phyloP scores from a whole-genome alignment of 148 eudicot species.

The Rhododendron simsii region DNA sequence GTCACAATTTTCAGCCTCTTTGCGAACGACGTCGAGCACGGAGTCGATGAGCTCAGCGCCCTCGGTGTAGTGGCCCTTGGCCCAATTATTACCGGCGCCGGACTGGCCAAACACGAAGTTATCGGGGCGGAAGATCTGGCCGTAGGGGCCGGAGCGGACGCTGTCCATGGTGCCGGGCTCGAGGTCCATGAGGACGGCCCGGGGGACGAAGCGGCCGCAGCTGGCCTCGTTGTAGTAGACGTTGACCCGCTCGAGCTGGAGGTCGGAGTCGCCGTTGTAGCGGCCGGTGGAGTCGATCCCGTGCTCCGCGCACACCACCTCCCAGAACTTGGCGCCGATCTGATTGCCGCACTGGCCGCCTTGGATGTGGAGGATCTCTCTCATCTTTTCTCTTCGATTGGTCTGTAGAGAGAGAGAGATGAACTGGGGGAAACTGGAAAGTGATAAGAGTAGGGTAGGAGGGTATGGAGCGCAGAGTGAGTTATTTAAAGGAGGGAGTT shows the following conservation, averaged over 20 bases:
- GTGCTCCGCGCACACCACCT: slow-evolving; percentile 31
- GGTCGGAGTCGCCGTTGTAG: slow-evolving; percentile 32
- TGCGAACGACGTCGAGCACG: slow-evolving; percentile 47
- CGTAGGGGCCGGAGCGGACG: slow-evolving; percentile 42
- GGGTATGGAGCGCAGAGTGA: not conserved
- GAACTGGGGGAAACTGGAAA: not conserved
- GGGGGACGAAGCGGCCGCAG: slow-evolving; percentile 45
- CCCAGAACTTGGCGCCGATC: slow-evolving; percentile 20
- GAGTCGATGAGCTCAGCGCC: slow-evolving; percentile 47
- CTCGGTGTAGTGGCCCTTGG: slow-evolving; percentile 47
- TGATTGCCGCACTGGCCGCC: slow-evolving; percentile 21
- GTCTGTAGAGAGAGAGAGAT: not conserved
- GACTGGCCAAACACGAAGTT: slow-evolving; percentile 43
- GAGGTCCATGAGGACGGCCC: slow-evolving; percentile 49
- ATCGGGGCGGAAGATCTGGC: slow-evolving; percentile 49
- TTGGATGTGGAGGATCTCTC: slow-evolving; percentile 49
- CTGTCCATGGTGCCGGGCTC: slow-evolving; percentile 58
- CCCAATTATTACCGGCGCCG: slow-evolving; percentile 50
- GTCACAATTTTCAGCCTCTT: slow-evolving; percentile 49
- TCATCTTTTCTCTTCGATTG: slow-evolving; percentile 14
- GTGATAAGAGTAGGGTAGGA: too few relatives aligned
- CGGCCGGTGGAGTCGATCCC: slow-evolving; percentile 43
- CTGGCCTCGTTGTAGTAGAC: slow-evolving; percentile 54
- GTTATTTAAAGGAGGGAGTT: not conserved
- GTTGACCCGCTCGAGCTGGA: slow-evolving; percentile 42